These are phyloP conservation scores for Citrullus amarus DNA, from an alignment of 306 rosid species.

Conservation along the genomic window DNA sequence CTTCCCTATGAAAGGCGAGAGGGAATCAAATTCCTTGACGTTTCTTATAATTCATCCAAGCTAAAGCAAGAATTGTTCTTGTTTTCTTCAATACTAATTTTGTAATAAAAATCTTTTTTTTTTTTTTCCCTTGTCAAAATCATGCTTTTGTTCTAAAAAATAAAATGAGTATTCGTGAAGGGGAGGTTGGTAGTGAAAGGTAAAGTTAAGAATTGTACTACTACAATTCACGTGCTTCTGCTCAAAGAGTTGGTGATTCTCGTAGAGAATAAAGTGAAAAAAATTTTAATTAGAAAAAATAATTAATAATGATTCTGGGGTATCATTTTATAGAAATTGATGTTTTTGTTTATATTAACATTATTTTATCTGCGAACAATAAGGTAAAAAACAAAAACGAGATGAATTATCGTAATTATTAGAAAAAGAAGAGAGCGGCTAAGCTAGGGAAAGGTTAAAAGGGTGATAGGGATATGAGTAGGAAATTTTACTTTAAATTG, in stretches of 20 bases:
- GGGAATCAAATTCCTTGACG: not conserved
- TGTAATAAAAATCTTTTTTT: not conserved
- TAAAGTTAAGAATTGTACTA: not conserved
- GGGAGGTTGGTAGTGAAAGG: not conserved
- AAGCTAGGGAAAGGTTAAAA: not conserved
- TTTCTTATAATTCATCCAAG: not conserved
- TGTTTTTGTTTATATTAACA: not conserved
- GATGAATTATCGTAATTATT: not conserved
- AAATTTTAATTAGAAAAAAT: not conserved
- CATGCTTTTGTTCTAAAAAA: too few relatives aligned
- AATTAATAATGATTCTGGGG: not conserved
- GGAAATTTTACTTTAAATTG: not conserved
- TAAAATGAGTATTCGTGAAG: too few relatives aligned
- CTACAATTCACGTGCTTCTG: slow-evolving; percentile 1
- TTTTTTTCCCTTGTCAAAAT: too few relatives aligned
- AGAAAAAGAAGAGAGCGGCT: not conserved
- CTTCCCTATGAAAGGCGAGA: not conserved
- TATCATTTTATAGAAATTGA: not conserved
- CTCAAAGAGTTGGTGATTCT: not conserved
- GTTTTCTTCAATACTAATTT: not conserved
- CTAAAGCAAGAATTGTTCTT: not conserved
- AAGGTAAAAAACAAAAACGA: not conserved
- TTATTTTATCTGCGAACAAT: not conserved
- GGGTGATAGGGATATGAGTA: not conserved
- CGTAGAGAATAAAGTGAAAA: not conserved